Conservation (phyloP, 2,329 filamentous ascomycete genomes). For the Dothidotthia symphoricarpi region DNA sequence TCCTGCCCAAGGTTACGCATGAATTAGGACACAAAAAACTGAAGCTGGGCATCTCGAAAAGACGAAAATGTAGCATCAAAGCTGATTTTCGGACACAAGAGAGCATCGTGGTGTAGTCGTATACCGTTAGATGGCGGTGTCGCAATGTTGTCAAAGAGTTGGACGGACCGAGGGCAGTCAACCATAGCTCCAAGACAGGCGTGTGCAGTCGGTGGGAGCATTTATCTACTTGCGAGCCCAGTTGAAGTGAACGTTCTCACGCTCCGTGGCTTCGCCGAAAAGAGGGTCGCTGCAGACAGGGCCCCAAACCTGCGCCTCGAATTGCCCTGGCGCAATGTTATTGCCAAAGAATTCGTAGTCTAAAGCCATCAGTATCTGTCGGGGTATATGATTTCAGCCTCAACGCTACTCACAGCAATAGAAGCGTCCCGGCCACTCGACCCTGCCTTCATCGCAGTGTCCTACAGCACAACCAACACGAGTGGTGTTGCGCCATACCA, state of each 20-base stretch:
- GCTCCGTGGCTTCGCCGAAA: conserved; percentile 13
- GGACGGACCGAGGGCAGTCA: too few species aligned
- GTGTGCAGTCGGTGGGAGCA: too few species aligned
- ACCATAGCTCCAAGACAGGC: too few species aligned
- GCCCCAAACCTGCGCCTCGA: conserved; percentile 33
- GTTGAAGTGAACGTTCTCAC: conserved; percentile 16
- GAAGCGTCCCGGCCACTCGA: conserved; percentile 31
- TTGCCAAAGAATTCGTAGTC: conserved; percentile 38
- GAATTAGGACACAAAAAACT: too few species aligned
- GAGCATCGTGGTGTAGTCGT: too few species aligned
- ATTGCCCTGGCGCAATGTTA: conserved; percentile 31
- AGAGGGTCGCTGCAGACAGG: conserved; percentile 30
- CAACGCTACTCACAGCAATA: conserved; percentile 36
- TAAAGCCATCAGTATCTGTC: conserved; percentile 13
- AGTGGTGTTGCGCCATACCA: conserved; percentile 40
- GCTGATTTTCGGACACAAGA: too few species aligned
- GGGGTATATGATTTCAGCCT: background rate
- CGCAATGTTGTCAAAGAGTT: too few species aligned
- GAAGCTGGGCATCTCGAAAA: too few species aligned
- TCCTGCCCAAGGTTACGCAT: too few species aligned
- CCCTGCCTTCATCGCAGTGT: conserved; percentile 21
- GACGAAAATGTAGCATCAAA: too few species aligned
- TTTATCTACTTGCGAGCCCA: conserved; percentile 10
- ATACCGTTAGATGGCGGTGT: too few species aligned
- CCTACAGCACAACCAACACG: conserved; percentile 39